phyloP scores from a whole-genome alignment of 441 rosid species.

The Croton laevigatus region DNA sequence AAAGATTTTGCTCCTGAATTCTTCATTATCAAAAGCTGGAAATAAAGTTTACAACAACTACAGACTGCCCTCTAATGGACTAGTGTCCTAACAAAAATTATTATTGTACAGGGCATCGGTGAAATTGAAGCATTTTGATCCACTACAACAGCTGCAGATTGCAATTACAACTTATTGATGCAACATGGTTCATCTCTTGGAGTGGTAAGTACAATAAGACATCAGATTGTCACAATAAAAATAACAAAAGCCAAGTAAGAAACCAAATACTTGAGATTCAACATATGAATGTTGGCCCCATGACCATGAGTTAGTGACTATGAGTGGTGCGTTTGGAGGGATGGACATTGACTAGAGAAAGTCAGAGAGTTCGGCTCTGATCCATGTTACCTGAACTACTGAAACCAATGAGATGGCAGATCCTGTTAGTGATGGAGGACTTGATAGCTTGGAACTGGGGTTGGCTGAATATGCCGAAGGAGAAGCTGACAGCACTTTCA shows the following conservation, averaged over 20 bases:
- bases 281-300: background rate
- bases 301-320: background rate
- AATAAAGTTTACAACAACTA: background rate
- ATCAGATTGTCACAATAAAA: background rate
- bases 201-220: background rate
- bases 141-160: background rate
- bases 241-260: background rate
- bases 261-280: background rate
- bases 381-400: conserved; percentile 53
- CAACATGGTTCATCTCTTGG: background rate
- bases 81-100: background rate
- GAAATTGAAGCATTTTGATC: background rate
- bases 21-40: background rate
- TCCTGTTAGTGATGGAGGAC: conserved; percentile 67
- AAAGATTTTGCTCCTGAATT: conserved; percentile 10
- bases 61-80: background rate
- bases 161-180: background rate
- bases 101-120: background rate
- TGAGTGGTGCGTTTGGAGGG: background rate
- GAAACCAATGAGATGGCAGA: conserved; percentile 74
- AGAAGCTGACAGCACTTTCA: conserved; percentile 83
- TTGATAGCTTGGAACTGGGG: conserved; percentile 59
- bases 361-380: conserved; percentile 3
- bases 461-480: conserved; percentile 85
- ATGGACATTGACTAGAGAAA: background rate